These are phyloP conservation scores for Ceratocystis variospora DNA, from an alignment of 2,329 filamentous ascomycete species.

Conservation along the genomic window DNA sequence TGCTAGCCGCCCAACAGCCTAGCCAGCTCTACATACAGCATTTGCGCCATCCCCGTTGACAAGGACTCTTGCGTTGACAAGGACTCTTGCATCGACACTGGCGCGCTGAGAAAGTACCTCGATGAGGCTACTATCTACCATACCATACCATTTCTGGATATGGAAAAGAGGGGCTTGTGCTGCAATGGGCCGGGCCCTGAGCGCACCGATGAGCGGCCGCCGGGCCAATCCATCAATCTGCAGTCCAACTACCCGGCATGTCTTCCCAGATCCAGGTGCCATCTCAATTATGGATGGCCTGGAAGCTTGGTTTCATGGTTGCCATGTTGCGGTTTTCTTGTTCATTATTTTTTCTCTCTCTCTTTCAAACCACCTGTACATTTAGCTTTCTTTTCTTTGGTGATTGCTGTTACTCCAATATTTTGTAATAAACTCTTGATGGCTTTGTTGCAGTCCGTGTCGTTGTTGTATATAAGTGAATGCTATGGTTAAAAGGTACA, in stretches of 20 bases:
- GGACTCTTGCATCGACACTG: not conserved
- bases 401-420: slow-evolving; percentile 3
- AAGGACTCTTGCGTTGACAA: not conserved
- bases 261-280: not conserved
- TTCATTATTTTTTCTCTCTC: not conserved
- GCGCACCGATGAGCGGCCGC: not conserved
- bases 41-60: not conserved
- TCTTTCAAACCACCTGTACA: not conserved
- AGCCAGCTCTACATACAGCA: not conserved
- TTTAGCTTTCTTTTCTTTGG: slow-evolving; percentile 3
- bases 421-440: not conserved
- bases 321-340: not conserved
- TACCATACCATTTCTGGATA: not conserved
- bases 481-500: not conserved
- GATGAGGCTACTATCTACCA: not conserved
- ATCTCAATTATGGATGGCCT: not conserved
- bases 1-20: not conserved
- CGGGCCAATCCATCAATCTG: not conserved
- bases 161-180: not conserved
- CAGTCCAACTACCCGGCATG: not conserved
- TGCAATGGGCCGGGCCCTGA: not conserved
- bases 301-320: not conserved
- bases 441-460: not conserved
- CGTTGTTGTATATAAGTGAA: not conserved
- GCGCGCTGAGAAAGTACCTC: not conserved